These are phyloP conservation scores for Cinnamomum micranthum DNA, from an alignment of 164 flowering plant genomes.

Conservation along the genomic window DNA sequence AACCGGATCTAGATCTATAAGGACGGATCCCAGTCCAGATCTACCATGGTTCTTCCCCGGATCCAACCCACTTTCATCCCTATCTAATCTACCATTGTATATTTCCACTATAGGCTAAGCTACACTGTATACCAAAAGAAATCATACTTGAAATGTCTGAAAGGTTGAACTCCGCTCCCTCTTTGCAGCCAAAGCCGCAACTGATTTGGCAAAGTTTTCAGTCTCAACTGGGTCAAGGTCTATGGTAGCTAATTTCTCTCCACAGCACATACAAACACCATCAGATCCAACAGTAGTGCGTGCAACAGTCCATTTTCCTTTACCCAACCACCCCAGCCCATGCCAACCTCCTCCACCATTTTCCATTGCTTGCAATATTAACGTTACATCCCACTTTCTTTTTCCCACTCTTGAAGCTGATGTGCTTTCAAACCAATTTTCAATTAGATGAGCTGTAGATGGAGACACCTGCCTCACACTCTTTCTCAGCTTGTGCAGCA, in stretches of 20 bases:
- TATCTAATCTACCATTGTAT: no score
- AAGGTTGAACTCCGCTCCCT: slow-evolving; percentile 67
- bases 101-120: background rate
- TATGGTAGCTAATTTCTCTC: slow-evolving; percentile 60
- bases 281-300: slow-evolving; percentile 45
- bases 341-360: slow-evolving; percentile 95
- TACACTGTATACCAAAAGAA: background rate
- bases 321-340: slow-evolving; percentile 91
- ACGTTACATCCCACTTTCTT: slow-evolving; percentile 47
- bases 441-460: slow-evolving; percentile 59
- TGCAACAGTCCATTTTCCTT: slow-evolving; percentile 61
- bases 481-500: slow-evolving; percentile 74
- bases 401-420: slow-evolving; percentile 66
- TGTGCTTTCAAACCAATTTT: slow-evolving; percentile 61
- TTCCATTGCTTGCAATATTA: slow-evolving; percentile 43
- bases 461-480: slow-evolving; percentile 61
- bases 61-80: no score
- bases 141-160: slow-evolving; percentile 71
- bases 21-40: no score
- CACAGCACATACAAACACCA: slow-evolving; percentile 69
- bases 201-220: slow-evolving; percentile 73
- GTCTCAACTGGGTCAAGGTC: slow-evolving; percentile 83
- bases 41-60: no score
- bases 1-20: no score
- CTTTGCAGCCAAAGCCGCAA: slow-evolving; percentile 63